Conservation (phyloP, 805 yeast species). For the Sugiyamaella chiloensis region DNA sequence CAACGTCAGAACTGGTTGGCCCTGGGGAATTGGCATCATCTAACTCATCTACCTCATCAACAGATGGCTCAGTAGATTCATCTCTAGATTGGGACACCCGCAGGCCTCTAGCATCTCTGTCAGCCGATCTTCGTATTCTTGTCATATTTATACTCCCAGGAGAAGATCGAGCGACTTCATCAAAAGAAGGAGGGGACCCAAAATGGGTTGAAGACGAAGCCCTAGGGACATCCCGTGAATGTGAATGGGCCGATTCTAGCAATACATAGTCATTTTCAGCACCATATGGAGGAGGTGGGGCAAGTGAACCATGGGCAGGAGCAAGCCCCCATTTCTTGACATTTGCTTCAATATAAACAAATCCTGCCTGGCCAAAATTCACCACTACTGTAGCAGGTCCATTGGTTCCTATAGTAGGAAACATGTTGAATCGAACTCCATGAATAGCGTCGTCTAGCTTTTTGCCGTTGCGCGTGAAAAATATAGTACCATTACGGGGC, state of each 20-base stretch:
- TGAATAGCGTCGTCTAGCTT: slow-evolving; percentile 76
- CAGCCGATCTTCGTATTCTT: too few relatives aligned
- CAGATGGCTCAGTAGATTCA: too few relatives aligned
- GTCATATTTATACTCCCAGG: too few relatives aligned
- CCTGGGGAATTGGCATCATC: too few relatives aligned
- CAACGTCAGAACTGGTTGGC: too few relatives aligned
- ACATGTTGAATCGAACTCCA: slow-evolving; percentile 68
- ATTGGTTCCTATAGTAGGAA: slow-evolving; percentile 86
- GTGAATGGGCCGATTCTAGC: slow-evolving; percentile 48
- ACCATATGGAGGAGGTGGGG: slow-evolving; percentile 93
- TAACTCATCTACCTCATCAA: too few relatives aligned
- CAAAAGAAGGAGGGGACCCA: slow-evolving; percentile 23
- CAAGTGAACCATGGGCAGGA: slow-evolving; percentile 80
- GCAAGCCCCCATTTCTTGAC: slow-evolving; percentile 96
- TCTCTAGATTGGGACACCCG: too few relatives aligned
- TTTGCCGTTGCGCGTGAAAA: slow-evolving; percentile 93
- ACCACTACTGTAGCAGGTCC: slow-evolving; percentile 81
- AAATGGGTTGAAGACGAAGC: too few relatives aligned
- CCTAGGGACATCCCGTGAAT: too few relatives aligned
- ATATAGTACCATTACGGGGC: slow-evolving; percentile 76
- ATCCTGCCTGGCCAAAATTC: slow-evolving; percentile 86
- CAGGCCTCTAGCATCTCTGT: too few relatives aligned
- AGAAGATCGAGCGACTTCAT: slow-evolving; percentile 12
- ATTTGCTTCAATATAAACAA: slow-evolving; percentile 86
- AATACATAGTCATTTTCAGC: slow-evolving; percentile 74